These are phyloP conservation scores for Agaricus bisporus DNA, from an alignment of 768 basidiomycete species.

Conservation along the genomic window DNA sequence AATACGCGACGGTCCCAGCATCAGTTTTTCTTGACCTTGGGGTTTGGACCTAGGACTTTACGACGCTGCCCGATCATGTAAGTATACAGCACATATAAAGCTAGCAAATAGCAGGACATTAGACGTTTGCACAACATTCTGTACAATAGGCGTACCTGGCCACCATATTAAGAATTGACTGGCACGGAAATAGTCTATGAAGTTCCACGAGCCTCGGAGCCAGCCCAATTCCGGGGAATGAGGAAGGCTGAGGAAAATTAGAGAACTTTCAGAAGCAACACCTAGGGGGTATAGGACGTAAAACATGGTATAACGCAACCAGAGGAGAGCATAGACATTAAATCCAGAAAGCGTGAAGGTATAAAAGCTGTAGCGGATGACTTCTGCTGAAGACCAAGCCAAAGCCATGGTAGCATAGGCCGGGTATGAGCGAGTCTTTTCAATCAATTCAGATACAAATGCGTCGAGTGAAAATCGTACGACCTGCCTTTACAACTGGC, in stretches of 20 bases:
- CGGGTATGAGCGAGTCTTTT: conserved; percentile 63
- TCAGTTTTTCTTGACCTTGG: conserved; percentile 22
- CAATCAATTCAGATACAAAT: not conserved
- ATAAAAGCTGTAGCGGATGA: conserved; percentile 90
- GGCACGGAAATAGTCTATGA: conserved; percentile 51
- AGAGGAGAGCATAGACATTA: conserved; percentile 49
- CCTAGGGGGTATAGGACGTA: conserved; percentile 92
- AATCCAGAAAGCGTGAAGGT: conserved; percentile 54
- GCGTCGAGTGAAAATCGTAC: not conserved
- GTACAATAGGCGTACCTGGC: conserved; percentile 51
- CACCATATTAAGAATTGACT: conserved; percentile 78
- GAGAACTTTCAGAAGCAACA: conserved; percentile 83
- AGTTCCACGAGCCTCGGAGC: conserved; percentile 43
- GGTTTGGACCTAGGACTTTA: conserved; percentile 27
- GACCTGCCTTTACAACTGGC: conserved; percentile 53
- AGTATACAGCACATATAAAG: conserved; percentile 45
- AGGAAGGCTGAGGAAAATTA: conserved; percentile 75
- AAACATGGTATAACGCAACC: conserved; percentile 88
- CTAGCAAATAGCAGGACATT: conserved; percentile 18
- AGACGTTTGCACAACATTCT: not conserved
- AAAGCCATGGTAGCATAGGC: conserved; percentile 88
- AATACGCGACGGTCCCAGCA: not conserved
- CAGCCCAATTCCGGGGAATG: conserved; percentile 35
- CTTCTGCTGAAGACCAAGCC: conserved; percentile 89
- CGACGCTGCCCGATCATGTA: conserved; percentile 50